Evolutionary conservation across 805 yeast genomes (phyloP).

Genomic region (Spathaspora passalidarum): DNA sequence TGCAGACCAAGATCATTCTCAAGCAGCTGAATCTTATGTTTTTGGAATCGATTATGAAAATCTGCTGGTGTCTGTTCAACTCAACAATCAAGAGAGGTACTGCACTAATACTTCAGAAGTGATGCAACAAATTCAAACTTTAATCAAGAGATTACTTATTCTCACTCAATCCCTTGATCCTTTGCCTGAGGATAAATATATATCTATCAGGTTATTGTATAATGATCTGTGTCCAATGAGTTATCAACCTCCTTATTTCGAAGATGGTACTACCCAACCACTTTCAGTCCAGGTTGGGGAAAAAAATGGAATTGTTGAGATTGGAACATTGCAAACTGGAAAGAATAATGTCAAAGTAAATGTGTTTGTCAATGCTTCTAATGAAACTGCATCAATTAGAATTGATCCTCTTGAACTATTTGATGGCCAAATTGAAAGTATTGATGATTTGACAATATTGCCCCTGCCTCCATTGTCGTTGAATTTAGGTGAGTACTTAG

Average conservation of each 20-base stretch:
- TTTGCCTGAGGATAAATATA: conserved; percentile 44
- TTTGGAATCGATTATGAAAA: conserved; percentile 45
- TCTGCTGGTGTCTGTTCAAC: conserved; percentile 7
- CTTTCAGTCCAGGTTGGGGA: conserved; percentile 27
- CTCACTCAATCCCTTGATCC: conserved; percentile 53
- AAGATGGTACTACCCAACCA: conserved; percentile 40
- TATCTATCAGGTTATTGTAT: conserved; percentile 48
- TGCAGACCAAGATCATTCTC: conserved; percentile 40
- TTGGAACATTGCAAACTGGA: conserved; percentile 9
- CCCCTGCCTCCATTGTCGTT: conserved; percentile 2
- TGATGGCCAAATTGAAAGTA: not conserved
- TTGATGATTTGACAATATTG: not conserved
- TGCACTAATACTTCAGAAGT: conserved; percentile 28
- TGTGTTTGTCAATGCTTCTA: conserved; percentile 15
- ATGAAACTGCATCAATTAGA: not conserved
- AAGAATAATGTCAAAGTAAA: conserved; percentile 14
- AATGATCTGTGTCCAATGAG: conserved; percentile 45
- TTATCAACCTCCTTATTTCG: conserved; percentile 50
- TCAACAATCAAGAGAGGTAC: not conserved
- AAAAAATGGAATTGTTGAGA: not conserved
- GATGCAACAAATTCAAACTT: conserved; percentile 43
- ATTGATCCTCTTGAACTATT: conserved; percentile 26
- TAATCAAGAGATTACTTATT: conserved; percentile 50
- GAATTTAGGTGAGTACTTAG: conserved; percentile 17
- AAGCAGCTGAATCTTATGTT: conserved; percentile 48